Conservation (phyloP, 2,329 filamentous ascomycete species). For the Trichoderma hamatum region DNA sequence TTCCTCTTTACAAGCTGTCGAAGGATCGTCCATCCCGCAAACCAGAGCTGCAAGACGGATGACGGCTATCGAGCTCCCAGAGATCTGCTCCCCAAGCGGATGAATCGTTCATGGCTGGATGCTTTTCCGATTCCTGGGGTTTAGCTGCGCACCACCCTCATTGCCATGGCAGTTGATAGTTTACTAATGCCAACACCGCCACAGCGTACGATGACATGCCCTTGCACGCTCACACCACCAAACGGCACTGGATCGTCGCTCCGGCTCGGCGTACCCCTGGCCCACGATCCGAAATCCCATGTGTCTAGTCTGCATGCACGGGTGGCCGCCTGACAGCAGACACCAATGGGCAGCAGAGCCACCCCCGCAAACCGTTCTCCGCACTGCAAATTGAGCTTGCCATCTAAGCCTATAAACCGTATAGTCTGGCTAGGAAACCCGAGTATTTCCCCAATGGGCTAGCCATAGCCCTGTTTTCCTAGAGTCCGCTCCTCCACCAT, state of each 20-base stretch:
- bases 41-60: not conserved
- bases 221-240: not conserved
- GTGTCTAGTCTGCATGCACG: not conserved
- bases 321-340: not conserved
- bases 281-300: not conserved
- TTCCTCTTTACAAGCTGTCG: not conserved
- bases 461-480: conserved; percentile 1
- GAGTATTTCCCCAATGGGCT: conserved; percentile 24
- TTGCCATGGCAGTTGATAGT: not conserved
- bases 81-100: not conserved
- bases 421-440: not conserved
- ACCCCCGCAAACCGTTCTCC: conserved; percentile 10
- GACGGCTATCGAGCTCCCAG: not conserved
- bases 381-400: conserved; percentile 1
- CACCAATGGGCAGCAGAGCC: not conserved
- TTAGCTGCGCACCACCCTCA: not conserved
- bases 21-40: not conserved
- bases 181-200: not conserved
- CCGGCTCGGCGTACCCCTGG: conserved; percentile 1
- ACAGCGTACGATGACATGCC: not conserved
- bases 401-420: not conserved
- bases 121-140: conserved; percentile 13
- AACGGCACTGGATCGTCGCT: not conserved
- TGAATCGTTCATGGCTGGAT: not conserved
- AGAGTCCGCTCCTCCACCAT: conserved; percentile 41